Base-by-base conservation (phyloP, 305 asterid genomes). In the Withania somnifera region DNA sequence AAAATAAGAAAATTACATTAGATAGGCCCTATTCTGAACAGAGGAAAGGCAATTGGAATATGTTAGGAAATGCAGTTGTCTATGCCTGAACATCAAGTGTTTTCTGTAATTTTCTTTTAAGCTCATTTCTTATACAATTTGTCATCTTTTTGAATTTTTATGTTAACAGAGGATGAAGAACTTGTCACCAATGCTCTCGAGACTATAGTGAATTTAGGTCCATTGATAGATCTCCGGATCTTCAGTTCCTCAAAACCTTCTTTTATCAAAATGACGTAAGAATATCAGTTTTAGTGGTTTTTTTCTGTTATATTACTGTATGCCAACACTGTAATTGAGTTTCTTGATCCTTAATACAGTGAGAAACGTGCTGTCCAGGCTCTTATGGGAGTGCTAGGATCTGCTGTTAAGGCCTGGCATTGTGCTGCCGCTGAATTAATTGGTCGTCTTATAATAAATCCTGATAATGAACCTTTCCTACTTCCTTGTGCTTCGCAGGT, bases 351-450 rank as follows among this genome's bases (percentile, higher is more conserved):
- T 51, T 77, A 19, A n/a, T 58, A 45, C 89, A 95, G 99, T 80
- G 97, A 89, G 86, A 88, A 90, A 68, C 97, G 92, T 61, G 98
- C 96, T 9, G 94, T 96, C 77, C 97, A 91, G 89, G 97, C 97
- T 68, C 89, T 94, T 84, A 91, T 92, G 94, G 98, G 92, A 82
- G 89, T 96, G 86, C 89, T 96, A 82, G 97, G 93, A 77, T 96
- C 99, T 80, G 89, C 94, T 83, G 97, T 96, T 69, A 87, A 88
- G 88, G 87, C 91, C 82, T 96, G 99, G 99, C 99, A 96, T 87
- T 94, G 98, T 87, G 98, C 97, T 30, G 97, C 99, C 56, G 97
- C 99, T 2, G 98, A 96, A 82, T 88, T 96, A 78, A 89, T 94
- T 53, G 98, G 99, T 38, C 98, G 98, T 75, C 81, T 94, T 93